Percentiles rank a stretch among this genome's conserved stretches.
Conservation (phyloP, 73 alveolate species). For the Stentor roeselii region DNA sequence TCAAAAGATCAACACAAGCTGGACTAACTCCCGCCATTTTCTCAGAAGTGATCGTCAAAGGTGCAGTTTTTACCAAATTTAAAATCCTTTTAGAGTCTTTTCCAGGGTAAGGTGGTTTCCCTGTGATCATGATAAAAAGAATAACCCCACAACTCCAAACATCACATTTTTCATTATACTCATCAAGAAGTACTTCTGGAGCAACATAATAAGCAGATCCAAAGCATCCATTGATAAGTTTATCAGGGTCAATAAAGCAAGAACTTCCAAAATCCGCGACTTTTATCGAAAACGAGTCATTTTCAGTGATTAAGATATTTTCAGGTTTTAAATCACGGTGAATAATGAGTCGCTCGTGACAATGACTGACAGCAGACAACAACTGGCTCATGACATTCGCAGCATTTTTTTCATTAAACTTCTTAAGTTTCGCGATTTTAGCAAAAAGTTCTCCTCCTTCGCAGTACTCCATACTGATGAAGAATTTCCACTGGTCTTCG, state of each 20-base stretch:
- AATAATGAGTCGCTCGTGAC: conserved; percentile 70
- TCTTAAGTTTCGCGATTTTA: conserved; percentile 23
- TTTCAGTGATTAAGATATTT: background rate
- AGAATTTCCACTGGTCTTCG: background rate
- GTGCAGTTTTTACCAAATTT: conserved; percentile 36
- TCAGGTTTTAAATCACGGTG: conserved; percentile 37
- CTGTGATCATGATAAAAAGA: conserved; percentile 71
- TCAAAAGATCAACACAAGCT: conserved; percentile 44
- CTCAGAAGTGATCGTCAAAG: conserved; percentile 34
- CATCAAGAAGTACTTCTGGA: conserved; percentile 63
- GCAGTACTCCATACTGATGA: background rate
- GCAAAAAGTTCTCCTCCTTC: background rate
- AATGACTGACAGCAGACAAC: conserved; percentile 69
- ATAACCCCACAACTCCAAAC: conserved; percentile 87
- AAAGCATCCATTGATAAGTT: conserved; percentile 55
- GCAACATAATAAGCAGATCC: conserved; percentile 84
- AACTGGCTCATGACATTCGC: conserved; percentile 71
- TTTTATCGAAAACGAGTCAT: conserved; percentile 31
- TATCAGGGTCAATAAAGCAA: conserved; percentile 37
- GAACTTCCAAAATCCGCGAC: conserved; percentile 88
- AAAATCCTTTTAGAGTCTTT: conserved; percentile 58
- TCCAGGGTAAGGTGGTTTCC: conserved; percentile 89
- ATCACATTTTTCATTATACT: conserved; percentile 70
- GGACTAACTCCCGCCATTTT: conserved; percentile 33
- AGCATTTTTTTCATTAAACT: conserved; percentile 70